Percentiles rank a stretch among this genome's conserved stretches.
phyloP scores from a whole-genome alignment of 768 basidiomycete species.

The Suillus clintonianus region DNA sequence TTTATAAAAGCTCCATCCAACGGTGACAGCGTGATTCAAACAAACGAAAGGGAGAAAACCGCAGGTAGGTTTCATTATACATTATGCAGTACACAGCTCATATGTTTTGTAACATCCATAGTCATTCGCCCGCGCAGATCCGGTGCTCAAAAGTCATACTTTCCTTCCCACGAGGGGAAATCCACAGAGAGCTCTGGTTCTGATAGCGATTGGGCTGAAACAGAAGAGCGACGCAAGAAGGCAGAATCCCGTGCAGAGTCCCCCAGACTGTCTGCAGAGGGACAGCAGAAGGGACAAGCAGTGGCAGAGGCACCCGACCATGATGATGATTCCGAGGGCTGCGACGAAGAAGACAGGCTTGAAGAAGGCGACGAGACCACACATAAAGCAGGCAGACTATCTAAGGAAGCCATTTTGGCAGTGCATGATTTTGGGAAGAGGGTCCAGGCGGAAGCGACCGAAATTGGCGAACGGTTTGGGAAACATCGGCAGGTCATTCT shows the following conservation, averaged over 20 bases:
- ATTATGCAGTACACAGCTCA: background rate
- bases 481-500: no score
- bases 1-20: background rate
- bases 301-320: background rate
- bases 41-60: no score
- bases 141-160: background rate
- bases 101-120: background rate
- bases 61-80: background rate
- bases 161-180: background rate
- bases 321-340: background rate
- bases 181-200: no score
- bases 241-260: background rate
- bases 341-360: no score
- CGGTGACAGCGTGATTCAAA: background rate
- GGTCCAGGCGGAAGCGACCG: no score
- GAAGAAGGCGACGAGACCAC: background rate
- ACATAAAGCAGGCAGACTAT: background rate
- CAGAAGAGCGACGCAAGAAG: background rate
- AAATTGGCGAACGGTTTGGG: no score
- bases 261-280: background rate
- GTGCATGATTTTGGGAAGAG: background rate
- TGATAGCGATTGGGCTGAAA: background rate
- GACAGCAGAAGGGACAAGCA: background rate
- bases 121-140: background rate
- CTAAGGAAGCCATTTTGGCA: background rate